Evolutionary conservation across 352 stramenopile species (phyloP), one percentile per base, ranked within the genome.

Genomic region (Phytopythium delawarense): DNA sequence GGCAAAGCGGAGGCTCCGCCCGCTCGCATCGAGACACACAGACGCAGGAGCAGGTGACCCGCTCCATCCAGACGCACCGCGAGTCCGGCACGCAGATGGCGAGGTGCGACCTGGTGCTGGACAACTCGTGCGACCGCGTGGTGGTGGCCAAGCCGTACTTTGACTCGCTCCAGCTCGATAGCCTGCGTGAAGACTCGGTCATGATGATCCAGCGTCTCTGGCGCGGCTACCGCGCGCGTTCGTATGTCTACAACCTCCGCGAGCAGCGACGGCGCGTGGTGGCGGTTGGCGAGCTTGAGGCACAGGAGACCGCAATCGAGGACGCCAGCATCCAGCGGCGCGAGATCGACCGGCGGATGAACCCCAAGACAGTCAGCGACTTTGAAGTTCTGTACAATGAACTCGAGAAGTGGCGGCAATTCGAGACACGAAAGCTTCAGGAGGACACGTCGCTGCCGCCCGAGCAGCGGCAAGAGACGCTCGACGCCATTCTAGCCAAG

Each of bases 381-480:
- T 97, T 97, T 75, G 88, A 97, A 65, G 73, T 97, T 35, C 67
- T 98, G 0, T 98, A 97, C 76, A 98, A 97, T 67, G 94, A 98
- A 53, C 78, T 98, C 30, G 91, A 97, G 53, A 91, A 89, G 50
- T 98, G 94, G 92, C 75, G 92, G 18, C 75, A 94, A 62, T 69
- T 88, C 9, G 92, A 98, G 66, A 92, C 79, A 3, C 90, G 87
- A 12, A 87, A 90, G 57, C 63, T 91, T 7, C 64, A 86, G 6
- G 75, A 87, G 11, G 70, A 88, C 30, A 9, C 50, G 23, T 42
- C 63, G 6, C 46, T 91, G 7, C 51, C 63, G 35, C 25, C 54
- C 7, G 71, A 71, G 25, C 70, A 78, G 20, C 68, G 70, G 39
- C 74, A 87, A 16, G 54, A 54, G 1, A 81, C 78, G 13, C 64